Evolutionary conservation across 768 basidiomycete species (phyloP).

Genomic region (Lentinula aciculospora): DNA sequence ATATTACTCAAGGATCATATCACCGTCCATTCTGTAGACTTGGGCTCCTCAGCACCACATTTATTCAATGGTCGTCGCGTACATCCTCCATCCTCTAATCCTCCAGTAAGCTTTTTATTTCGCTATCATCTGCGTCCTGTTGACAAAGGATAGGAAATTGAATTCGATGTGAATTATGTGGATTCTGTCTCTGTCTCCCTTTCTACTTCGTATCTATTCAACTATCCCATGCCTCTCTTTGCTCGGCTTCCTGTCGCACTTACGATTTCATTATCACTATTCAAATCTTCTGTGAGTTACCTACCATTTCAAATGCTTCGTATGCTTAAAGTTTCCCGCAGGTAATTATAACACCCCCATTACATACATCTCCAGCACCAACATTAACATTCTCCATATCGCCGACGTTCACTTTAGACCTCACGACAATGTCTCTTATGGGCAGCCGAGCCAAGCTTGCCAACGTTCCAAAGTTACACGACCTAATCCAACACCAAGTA

Average conservation of each 20-base stretch:
- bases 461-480: slow-evolving; percentile 95
- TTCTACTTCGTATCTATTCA: slow-evolving; percentile 80
- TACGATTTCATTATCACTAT: slow-evolving; percentile 71
- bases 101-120: slow-evolving; percentile 22
- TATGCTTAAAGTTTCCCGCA: slow-evolving; percentile 20
- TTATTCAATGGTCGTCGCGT: slow-evolving; percentile 65
- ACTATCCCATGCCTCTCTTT: slow-evolving; percentile 78
- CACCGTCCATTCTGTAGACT: slow-evolving; percentile 76
- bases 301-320: slow-evolving; percentile 1
- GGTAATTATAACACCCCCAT: slow-evolving; percentile 63
- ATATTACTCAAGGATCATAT: slow-evolving; percentile 69
- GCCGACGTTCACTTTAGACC: slow-evolving; percentile 80
- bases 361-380: slow-evolving; percentile 45
- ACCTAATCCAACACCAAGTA: slow-evolving; percentile 85
- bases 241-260: slow-evolving; percentile 79
- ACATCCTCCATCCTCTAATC: slow-evolving; percentile 18
- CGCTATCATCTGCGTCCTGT: slow-evolving; percentile 3
- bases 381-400: slow-evolving; percentile 69
- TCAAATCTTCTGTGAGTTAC: slow-evolving; percentile 56
- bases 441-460: slow-evolving; percentile 97
- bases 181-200: slow-evolving; percentile 81
- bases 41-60: slow-evolving; percentile 77
- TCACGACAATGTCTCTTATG: slow-evolving; percentile 87
- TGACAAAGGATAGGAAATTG: slow-evolving; percentile 49
- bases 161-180: slow-evolving; percentile 79